Conservation (phyloP, 768 basidiomycete genomes). For the Trametes maxima region DNA sequence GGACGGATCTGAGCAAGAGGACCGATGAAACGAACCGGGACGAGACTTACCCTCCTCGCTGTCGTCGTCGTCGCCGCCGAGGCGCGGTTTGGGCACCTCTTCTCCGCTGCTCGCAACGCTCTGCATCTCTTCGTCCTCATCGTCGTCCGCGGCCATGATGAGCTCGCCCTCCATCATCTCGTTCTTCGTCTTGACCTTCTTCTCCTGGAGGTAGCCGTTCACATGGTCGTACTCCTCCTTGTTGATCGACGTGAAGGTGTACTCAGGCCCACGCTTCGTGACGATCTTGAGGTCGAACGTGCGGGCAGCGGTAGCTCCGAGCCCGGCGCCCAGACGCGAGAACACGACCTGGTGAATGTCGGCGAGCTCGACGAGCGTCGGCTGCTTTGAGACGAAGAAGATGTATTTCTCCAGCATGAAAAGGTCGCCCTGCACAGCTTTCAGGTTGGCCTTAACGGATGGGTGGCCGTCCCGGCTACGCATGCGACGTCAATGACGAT, state of each 20-base stretch:
- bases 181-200: slow-evolving; percentile 93
- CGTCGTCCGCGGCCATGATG: slow-evolving; percentile 70
- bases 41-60: slow-evolving; percentile 66
- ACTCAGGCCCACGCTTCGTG: slow-evolving; percentile 80
- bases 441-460: slow-evolving; percentile 97
- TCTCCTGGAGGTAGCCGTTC: slow-evolving; percentile 82
- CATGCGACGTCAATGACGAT: neutral
- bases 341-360: slow-evolving; percentile 92
- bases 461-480: slow-evolving; percentile 83
- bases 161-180: slow-evolving; percentile 91
- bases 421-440: slow-evolving; percentile 94
- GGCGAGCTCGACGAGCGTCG: slow-evolving; percentile 84
- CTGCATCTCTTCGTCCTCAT: slow-evolving; percentile 74
- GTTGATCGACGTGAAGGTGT: slow-evolving; percentile 90
- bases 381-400: slow-evolving; percentile 97
- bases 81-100: slow-evolving; percentile 52
- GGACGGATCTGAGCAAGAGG: neutral
- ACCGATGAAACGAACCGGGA: neutral
- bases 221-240: slow-evolving; percentile 93
- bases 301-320: slow-evolving; percentile 80
- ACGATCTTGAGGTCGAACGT: slow-evolving; percentile 95
- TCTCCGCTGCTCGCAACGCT: slow-evolving; percentile 75
- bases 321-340: slow-evolving; percentile 88
- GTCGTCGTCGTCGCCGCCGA: slow-evolving; percentile 71
- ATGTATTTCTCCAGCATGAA: slow-evolving; percentile 98